Evolutionary conservation across 2,329 filamentous ascomycete genomes (phyloP).

Genomic region (Aschersonia sp.): DNA sequence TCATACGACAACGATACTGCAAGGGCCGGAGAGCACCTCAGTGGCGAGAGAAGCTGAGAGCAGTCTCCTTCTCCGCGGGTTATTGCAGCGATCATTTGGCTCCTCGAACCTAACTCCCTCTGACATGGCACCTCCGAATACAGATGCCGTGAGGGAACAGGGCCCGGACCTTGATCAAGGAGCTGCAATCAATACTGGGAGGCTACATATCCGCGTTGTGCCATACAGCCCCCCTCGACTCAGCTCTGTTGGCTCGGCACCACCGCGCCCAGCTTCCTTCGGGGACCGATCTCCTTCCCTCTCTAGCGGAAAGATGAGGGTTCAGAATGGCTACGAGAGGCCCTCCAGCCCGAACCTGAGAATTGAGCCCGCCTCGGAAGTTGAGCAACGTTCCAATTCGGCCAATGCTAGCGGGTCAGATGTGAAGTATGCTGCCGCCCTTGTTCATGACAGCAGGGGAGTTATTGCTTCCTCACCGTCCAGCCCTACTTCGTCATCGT

Average conservation of each 20-base stretch:
- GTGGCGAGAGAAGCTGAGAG: no score
- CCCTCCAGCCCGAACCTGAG: slow-evolving; percentile 1
- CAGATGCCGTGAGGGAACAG: background rate
- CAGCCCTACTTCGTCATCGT: background rate
- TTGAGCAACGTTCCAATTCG: background rate
- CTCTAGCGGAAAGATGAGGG: background rate
- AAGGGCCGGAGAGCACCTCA: no score
- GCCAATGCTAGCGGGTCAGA: background rate
- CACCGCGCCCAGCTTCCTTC: slow-evolving; percentile 12
- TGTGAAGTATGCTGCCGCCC: background rate
- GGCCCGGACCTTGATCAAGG: background rate
- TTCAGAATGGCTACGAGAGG: background rate
- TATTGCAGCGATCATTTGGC: background rate
- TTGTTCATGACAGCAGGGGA: background rate
- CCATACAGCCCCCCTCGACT: slow-evolving; percentile 23
- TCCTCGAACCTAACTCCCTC: background rate
- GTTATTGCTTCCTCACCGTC: background rate
- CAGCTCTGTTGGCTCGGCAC: slow-evolving; percentile 14
- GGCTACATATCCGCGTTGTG: slow-evolving; percentile 21
- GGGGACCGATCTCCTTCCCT: slow-evolving; percentile 5
- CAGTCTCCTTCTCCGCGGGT: no score
- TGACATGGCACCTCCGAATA: slow-evolving; percentile 1
- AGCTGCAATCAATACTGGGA: slow-evolving; percentile 7
- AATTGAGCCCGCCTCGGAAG: background rate
- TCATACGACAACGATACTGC: no score